Conservation (phyloP, 768 basidiomycete species). For the Lentinula detonsa region DNA sequence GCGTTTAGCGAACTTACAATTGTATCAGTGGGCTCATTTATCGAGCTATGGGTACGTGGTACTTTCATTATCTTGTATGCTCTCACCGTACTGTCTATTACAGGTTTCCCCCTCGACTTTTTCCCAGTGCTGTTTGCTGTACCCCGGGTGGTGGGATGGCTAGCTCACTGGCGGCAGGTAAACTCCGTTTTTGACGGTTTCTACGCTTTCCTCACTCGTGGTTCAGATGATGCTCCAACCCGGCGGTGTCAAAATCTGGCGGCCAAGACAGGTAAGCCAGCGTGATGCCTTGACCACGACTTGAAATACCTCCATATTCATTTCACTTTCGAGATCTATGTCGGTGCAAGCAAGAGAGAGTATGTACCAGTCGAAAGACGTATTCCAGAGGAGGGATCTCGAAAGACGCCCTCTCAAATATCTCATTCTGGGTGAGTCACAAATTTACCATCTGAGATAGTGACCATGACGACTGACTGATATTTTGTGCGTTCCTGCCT, state of each 20-base stretch:
- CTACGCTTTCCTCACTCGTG: background rate
- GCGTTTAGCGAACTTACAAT: constrained; percentile 8
- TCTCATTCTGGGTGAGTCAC: constrained; percentile 68
- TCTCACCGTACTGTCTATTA: constrained; percentile 4
- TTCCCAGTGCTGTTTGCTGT: constrained; percentile 93
- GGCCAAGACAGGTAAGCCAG: constrained; percentile 65
- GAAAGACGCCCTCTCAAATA: constrained; percentile 56
- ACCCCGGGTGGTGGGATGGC: constrained; percentile 89
- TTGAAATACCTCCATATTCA: background rate
- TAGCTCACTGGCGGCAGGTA: constrained; percentile 89
- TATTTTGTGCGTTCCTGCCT: background rate
- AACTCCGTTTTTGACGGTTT: constrained; percentile 7
- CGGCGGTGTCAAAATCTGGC: constrained; percentile 91
- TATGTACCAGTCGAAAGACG: constrained; percentile 67
- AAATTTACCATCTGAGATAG: constrained; percentile 13
- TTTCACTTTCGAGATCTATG: constrained; percentile 52
- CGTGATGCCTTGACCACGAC: background rate
- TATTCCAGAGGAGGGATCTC: constrained; percentile 43
- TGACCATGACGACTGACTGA: constrained; percentile 30
- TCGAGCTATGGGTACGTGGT: constrained; percentile 74
- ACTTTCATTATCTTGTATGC: background rate
- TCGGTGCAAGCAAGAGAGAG: constrained; percentile 68
- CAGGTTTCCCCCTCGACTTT: constrained; percentile 90
- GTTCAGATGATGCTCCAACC: constrained; percentile 84
- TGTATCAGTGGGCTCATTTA: constrained; percentile 74